Evolutionary conservation across 805 yeast species (phyloP), one percentile per base, ranked within the genome.

Genomic region (Kazachstania bromeliacearum): DNA sequence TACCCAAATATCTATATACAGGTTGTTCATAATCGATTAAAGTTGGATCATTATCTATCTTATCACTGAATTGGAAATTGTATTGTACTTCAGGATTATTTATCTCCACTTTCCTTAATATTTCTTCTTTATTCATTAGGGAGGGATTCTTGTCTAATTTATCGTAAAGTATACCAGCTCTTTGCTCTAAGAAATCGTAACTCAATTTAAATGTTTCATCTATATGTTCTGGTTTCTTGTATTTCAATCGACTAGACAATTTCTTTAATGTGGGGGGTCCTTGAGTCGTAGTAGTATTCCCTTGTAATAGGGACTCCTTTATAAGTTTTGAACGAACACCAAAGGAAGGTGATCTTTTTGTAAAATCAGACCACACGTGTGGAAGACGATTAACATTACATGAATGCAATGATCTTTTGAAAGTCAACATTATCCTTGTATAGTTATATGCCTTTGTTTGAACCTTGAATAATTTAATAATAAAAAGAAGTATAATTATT

Each of bases 51-150:
- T 64, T 64, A 16, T 62, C 55, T 19, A 57, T 21, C 35, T 62
- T 63, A 20, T 62, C 62, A 31, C 60, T 50, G 54, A 57, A 76
- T 28, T 64, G 64, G 28, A 73, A 67, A 58, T 80, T 84, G 64
- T 73, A 85, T 38, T 75, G 64, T 9, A 85, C 95, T 59, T 85
- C 95, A 12, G 97, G 97, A 56, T 88, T 85, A 53, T 69, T 58
- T 32, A 68, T 51, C 57, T 89, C 94, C 1, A 95, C 85, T 38
- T 71, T 64, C 7, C 74, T 67, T 21, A 66, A 55, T 18, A 75
- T 57, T 38, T 58, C 41, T 16, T 47, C 45, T 37, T 50, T 57
- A 4, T 62, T 43, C n/a, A n/a, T n/a, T n/a, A n/a, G n/a, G 36
- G 60, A 39, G 12, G 40, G 38, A 5, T 28, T 18, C 13, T 21